A percentile compares a stretch with the other conserved stretches of the same genome.
These are phyloP conservation scores for Endoconidiophora polonica DNA, from an alignment of 2,329 filamentous ascomycete species.

Conservation along the genomic window DNA sequence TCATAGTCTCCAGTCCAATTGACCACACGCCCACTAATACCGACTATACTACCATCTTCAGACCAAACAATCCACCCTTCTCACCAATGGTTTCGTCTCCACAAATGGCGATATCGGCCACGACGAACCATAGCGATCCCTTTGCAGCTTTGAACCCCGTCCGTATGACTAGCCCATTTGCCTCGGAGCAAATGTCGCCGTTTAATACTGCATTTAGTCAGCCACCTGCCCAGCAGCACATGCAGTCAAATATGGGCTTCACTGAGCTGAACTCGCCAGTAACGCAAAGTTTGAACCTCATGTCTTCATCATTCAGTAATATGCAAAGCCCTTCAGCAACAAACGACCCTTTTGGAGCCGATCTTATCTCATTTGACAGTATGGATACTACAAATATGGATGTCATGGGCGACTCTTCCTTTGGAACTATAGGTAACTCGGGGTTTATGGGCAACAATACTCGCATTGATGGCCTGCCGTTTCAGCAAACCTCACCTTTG, in stretches of 20 bases:
- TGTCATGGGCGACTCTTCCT: neutral
- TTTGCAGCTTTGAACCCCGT: slow-evolving; percentile 5
- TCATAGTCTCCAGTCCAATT: slow-evolving; percentile 7
- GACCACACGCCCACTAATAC: neutral
- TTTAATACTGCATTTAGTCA: neutral
- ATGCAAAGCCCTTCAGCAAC: neutral
- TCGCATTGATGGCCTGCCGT: slow-evolving; percentile 1
- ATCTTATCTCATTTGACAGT: slow-evolving; percentile 3
- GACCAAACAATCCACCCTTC: slow-evolving; percentile 1
- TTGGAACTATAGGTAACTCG: neutral
- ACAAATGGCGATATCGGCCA: neutral
- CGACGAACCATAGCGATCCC: neutral
- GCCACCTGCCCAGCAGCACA: too few species aligned
- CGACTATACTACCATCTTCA: slow-evolving; percentile 2
- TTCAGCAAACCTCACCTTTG: neutral
- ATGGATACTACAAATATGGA: neutral
- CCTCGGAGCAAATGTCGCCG: slow-evolving; percentile 4
- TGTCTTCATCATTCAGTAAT: neutral
- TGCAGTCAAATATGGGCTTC: too few species aligned
- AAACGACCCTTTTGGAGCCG: slow-evolving; percentile 1
- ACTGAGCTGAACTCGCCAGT: too few species aligned
- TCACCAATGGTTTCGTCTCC: slow-evolving; percentile 8
- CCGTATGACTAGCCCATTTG: slow-evolving; percentile 2
- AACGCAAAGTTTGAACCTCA: neutral
- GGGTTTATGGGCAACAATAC: slow-evolving; percentile 1